A percentile compares a stretch with the other conserved stretches of the same genome.
Evolutionary conservation across 2,329 filamentous ascomycete genomes (phyloP).

Genomic region (Apiospora rasikravindrae): DNA sequence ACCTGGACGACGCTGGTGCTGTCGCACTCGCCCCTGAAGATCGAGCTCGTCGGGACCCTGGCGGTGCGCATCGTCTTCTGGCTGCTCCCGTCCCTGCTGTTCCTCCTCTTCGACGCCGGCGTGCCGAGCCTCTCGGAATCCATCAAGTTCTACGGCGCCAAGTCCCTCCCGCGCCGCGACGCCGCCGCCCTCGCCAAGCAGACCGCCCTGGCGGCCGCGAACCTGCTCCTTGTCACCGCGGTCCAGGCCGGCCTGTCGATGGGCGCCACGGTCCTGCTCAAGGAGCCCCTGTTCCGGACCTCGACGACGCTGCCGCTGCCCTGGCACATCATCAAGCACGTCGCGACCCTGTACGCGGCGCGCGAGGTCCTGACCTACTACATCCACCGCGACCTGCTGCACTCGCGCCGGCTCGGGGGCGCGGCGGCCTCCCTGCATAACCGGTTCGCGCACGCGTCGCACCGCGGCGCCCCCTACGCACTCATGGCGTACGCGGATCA

Average conservation of each 20-base stretch:
- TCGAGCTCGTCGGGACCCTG: conserved; percentile 76
- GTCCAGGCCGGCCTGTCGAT: conserved; percentile 50
- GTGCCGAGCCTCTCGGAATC: conserved; percentile 71
- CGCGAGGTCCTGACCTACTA: conserved; percentile 72
- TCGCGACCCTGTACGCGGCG: conserved; percentile 47
- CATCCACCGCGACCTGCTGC: conserved; percentile 75
- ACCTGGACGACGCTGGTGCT: conserved; percentile 86
- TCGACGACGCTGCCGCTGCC: conserved; percentile 56
- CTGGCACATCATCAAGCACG: conserved; percentile 58
- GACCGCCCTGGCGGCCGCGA: conserved; percentile 50
- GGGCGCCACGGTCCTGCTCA: conserved; percentile 41
- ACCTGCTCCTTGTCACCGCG: conserved; percentile 50
- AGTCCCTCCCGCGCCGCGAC: conserved; percentile 54
- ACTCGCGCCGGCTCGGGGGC: conserved; percentile 44
- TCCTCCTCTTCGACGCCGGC: conserved; percentile 73
- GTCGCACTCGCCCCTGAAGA: conserved; percentile 73
- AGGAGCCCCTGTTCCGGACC: conserved; percentile 51
- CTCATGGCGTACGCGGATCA: conserved; percentile 72
- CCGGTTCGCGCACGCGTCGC: conserved; percentile 53
- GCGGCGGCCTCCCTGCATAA: conserved; percentile 49
- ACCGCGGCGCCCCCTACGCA: conserved; percentile 61
- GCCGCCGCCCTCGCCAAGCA: conserved; percentile 40
- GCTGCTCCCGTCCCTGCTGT: conserved; percentile 73
- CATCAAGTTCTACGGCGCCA: conserved; percentile 69
- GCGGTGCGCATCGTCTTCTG: conserved; percentile 73